A percentile compares a stretch with the other conserved stretches of the same genome.
Conservation (phyloP, 176 grass and related monocot genomes). For the Panicum miliaceum region DNA sequence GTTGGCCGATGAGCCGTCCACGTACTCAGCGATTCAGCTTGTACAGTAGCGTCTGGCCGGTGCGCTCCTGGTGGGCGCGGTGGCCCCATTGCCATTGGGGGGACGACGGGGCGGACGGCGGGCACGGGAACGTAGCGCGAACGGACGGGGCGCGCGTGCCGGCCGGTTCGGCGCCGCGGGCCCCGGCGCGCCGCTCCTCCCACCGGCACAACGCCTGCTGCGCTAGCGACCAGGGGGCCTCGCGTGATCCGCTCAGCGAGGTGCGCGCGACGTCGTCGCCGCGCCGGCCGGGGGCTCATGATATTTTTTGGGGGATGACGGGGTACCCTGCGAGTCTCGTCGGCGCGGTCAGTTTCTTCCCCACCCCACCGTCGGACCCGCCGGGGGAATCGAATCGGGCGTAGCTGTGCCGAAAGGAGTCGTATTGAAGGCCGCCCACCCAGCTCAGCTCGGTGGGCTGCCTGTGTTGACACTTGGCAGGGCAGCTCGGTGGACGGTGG, state of each 20-base stretch:
- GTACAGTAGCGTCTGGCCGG: neutral
- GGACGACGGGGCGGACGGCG: no score
- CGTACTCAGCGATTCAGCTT: neutral
- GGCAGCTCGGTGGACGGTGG: neutral
- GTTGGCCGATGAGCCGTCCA: neutral
- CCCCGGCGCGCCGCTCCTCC: neutral
- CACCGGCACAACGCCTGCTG: no score
- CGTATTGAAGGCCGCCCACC: neutral
- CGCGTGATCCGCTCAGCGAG: no score
- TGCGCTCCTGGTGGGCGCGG: neutral
- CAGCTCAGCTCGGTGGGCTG: neutral
- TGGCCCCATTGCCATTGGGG: neutral
- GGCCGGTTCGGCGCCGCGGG: neutral
- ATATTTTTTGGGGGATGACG: neutral
- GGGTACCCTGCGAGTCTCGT: neutral
- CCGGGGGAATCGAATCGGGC: no score
- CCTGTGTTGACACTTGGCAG: neutral
- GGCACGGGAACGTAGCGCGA: no score
- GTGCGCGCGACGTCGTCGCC: no score
- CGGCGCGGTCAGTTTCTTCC: neutral
- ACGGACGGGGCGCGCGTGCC: no score
- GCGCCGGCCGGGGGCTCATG: neutral
- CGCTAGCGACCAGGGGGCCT: no score
- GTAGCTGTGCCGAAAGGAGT: slow-evolving; percentile 26
- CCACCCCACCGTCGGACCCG: no score